Evolutionary conservation across 1,284 basidiomycete genomes (phyloP), one percentile per base, ranked within the genome.

Genomic region (Microbotryum silenes-acaulis): DNA sequence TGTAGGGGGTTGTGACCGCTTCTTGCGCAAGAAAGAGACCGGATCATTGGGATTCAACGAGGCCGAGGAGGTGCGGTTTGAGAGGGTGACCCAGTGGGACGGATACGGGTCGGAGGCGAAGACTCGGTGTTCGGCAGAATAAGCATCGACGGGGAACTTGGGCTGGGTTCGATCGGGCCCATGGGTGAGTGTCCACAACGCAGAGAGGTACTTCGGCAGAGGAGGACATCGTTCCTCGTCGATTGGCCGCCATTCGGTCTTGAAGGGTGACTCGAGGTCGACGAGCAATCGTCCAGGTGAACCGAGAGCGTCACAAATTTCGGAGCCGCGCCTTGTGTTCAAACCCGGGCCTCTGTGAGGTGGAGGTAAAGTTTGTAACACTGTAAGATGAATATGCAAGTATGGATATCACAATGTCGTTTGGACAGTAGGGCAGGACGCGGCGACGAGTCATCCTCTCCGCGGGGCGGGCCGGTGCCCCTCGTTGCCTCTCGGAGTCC

Each of bases 221-320:
- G 67, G 61, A 1, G 67, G 59, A 21, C 67, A 69, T 0, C 37
- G 18, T 3, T 23, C 23, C 2, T 60, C 61, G 47, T 62, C 62
- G 42, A 69, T 27, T 1, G 67, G 67, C 0, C 63, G 58, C 67
- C 67, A 69, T 20, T 67, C 47, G 9, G 67, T 65, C 47, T 66
- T 59, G 0, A 69, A 52, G 0, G 67, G 67, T 3, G 59, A 64
- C 8, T 62, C 66, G 21, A 66, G 61, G 57, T 69, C 66, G 58
- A 69, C 52, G 61, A 64, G 50, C 20, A 69, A 61, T 8, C 62
- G 62, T 2, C 67, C 67, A 1, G 64, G 62, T 4, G 51, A 29
- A 10, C 60, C 62, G 18, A 64, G 56, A 0, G 65, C 58, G 53
- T 66, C 59, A 59, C 67, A 69, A 4, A 33, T 25, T 53, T 25